Evolutionary conservation across 192 early-diverging fungal genomes (phyloP).

Genomic region (Entophlyctis luteolus): DNA sequence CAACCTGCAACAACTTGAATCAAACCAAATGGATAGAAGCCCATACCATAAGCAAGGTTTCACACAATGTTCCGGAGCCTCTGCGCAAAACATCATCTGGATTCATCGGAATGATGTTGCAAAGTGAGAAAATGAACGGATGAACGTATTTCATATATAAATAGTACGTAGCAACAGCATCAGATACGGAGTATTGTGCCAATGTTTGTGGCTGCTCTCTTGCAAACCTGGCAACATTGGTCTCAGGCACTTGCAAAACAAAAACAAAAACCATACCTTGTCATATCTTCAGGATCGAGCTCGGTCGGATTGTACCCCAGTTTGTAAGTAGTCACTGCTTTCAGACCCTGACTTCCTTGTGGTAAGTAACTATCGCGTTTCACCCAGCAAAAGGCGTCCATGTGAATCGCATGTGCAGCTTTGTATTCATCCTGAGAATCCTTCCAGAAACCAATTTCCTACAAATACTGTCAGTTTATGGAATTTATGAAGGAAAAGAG

Average conservation of each 20-base stretch:
- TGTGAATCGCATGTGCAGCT: constrained; percentile 79
- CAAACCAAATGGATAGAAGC: not conserved
- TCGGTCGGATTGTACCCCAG: constrained; percentile 97
- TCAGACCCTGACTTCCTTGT: constrained; percentile 92
- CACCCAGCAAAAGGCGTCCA: constrained; percentile 98
- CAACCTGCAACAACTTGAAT: constrained; percentile 52
- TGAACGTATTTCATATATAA: constrained; percentile 99
- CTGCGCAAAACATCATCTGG: constrained; percentile 95
- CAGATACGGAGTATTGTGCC: constrained; percentile 97
- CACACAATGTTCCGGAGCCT: constrained; percentile 95
- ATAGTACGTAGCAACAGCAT: constrained; percentile 99
- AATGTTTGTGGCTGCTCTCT: constrained; percentile 85
- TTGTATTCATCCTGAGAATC: constrained; percentile 83
- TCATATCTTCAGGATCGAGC: constrained; percentile 99
- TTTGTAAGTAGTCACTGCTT: constrained; percentile 92
- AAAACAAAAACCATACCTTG: constrained; percentile 44
- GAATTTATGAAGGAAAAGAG: not conserved
- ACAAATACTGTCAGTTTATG: not conserved
- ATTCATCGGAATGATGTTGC: constrained; percentile 96
- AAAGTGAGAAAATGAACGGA: constrained; percentile 98
- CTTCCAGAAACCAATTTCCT: constrained; percentile 86
- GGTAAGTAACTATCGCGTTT: constrained; percentile 97
- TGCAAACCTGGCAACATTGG: constrained; percentile 64
- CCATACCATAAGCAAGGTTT: constrained; percentile 89
- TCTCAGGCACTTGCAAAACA: not conserved